Base-by-base conservation (phyloP, 129 eudicot genomes). In the Saposhnikovia divaricata region DNA sequence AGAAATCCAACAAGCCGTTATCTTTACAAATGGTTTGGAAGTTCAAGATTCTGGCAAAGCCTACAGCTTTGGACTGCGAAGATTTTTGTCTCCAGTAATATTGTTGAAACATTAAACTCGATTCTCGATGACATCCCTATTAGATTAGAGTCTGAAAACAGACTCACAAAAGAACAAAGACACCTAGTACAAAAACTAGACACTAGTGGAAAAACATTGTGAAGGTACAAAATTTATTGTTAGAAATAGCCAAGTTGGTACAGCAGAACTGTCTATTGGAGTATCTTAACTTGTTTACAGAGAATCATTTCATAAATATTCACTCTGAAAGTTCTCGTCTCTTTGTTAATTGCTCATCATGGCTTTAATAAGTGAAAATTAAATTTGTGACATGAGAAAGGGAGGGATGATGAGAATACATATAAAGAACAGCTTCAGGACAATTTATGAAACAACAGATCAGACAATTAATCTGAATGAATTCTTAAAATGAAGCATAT, bases 191-290 rank as follows among this genome's bases (percentile, higher is more conserved):
- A 28, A 3, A 73, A 10, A 42, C 55, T 44, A 74, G 55, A 73
- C 14, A 42, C 55, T 73, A 74, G 55, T 74, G 21, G 39, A 45
- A 50, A 74, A n/a, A 21, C 28, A 48, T 25, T 23, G 37, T 44
- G 38, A 74, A 74, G 77, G 77, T 23, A 45, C 77, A 74, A 0
- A 45, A 12, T 45, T 74, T 74, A n/a, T 74, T 45, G 21, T n/a
- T 1, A 74, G 50, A 74, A 44, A 44, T 45, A 74, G 59, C 16
- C 78, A 44, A 74, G 78, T 74, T 74, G 78, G 78, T 45, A n/a
- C 6, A 18, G 11, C 5, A n/a, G 57, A 74, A 21, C 59, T 74
- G 57, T 12, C 28, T 44, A 68, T 31, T 74, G 78, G 28, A 74
- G 11, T 27, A 44, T 45, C n/a, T 46, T 74, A 47, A n/a, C 50